Base-by-base conservation (phyloP, 1,284 basidiomycete species). In the Moniliophthora roreri region DNA sequence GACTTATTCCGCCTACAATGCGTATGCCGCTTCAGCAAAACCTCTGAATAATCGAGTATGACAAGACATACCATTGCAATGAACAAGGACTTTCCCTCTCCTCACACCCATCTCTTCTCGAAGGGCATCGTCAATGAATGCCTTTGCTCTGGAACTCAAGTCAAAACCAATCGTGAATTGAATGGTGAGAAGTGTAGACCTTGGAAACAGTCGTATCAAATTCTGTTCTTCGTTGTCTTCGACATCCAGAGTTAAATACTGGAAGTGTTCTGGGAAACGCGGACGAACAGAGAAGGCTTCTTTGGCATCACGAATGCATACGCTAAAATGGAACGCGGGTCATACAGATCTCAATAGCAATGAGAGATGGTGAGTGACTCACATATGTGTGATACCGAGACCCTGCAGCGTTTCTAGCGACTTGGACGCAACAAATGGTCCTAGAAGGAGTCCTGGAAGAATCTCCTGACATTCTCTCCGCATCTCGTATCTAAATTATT, bases 151-250 rank as follows among this genome's bases (percentile, higher is more conserved):
- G 57, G 3, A 45, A n/a, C n/a, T 20, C 35, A 24, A 26, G 15
- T 50, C 40, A 40, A 34, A 37, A 5, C n/a, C 34, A 42, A 36
- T 48, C 57, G 15, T 53, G 53, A 46, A 53, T 55, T 44, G 38
- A 40, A 28, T 21, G 48, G 28, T 35, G 35, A 40, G 39, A 21
- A 38, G 42, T 39, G 68, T 82, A 57, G 60, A 90, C 91, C 66
- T 65, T 23, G 91, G 91, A 67, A 94, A 94, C 39, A 93, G 70
- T 18, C 87, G 80, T 62, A 95, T 95, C 51, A 94, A 78, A 64
- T 95, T 94, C 70, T 95, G 92, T 64, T 93, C 90, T 70, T 93
- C 90, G 61, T 85, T 91, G 67, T 98, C 95, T 63, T 93, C 81
- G 15, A 97, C 91, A 66, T 97, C 90, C 32, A 96, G 72, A 0